Evolutionary conservation across 257 asterid species (phyloP).

Genomic region (Orobanche coerulescens): DNA sequence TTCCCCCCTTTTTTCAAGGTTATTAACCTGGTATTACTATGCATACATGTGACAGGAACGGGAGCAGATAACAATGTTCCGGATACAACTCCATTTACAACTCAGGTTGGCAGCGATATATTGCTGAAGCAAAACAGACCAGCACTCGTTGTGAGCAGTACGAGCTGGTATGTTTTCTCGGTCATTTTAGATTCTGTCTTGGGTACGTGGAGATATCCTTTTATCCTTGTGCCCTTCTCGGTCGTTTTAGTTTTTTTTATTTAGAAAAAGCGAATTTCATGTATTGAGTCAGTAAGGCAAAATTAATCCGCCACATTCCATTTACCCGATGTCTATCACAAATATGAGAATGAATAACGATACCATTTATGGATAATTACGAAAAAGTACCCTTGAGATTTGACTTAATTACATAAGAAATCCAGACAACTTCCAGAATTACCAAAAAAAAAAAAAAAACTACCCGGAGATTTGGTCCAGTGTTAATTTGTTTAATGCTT

Average conservation of each 20-base stretch:
- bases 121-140: conserved; percentile 70
- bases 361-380: neutral
- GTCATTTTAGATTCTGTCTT: no score
- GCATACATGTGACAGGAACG: conserved; percentile 31
- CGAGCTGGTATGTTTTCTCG: conserved; percentile 68
- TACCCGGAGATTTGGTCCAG: no score
- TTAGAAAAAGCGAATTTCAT: neutral
- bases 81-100: conserved; percentile 53
- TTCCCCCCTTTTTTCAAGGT: neutral
- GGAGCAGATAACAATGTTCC: conserved; percentile 34
- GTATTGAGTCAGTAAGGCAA: conserved; percentile 5
- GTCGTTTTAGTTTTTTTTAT: neutral
- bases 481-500: no score
- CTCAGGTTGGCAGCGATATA: conserved; percentile 45
- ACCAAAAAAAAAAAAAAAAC: no score
- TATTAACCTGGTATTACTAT: conserved; percentile 11
- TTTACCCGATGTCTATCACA: neutral
- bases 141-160: conserved; percentile 88
- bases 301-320: conserved; percentile 10
- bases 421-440: neutral
- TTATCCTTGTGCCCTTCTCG: neutral
- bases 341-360: neutral
- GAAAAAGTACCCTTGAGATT: neutral
- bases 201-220: neutral
- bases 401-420: neutral